phyloP scores from a whole-genome alignment of 352 stramenopile genomes.

The Lagenidium giganteum region DNA sequence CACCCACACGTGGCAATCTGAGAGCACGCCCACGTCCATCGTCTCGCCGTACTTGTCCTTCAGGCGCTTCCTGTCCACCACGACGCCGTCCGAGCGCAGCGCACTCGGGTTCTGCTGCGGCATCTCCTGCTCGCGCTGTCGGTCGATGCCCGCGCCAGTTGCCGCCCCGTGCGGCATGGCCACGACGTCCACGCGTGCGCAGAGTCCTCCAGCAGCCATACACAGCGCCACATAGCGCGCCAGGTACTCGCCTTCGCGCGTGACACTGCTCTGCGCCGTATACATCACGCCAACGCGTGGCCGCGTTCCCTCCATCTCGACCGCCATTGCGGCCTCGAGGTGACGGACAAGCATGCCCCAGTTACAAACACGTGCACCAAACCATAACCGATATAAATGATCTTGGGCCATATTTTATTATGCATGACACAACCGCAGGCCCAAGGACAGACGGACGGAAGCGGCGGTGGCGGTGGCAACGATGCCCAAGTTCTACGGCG shows the following conservation, averaged over 20 bases:
- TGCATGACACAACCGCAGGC: no score
- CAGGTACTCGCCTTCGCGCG: conserved; percentile 49
- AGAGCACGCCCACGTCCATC: conserved; percentile 25
- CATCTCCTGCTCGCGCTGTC: background rate
- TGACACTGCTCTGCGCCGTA: conserved; percentile 34
- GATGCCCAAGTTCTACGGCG: conserved; percentile 85
- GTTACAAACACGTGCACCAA: no score
- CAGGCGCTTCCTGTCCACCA: conserved; percentile 27
- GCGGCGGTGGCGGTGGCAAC: background rate
- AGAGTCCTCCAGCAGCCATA: conserved; percentile 40
- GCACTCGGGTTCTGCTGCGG: conserved; percentile 10
- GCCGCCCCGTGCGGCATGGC: conserved; percentile 7
- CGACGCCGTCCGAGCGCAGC: conserved; percentile 39
- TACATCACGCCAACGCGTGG: conserved; percentile 54
- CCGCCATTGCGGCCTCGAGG: no score
- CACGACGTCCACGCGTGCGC: conserved; percentile 40
- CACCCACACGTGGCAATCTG: conserved; percentile 55
- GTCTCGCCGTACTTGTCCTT: conserved; percentile 33
- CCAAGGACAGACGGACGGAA: no score
- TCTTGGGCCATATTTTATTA: no score
- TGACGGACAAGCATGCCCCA: no score
- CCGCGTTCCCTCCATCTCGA: no score
- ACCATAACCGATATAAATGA: no score
- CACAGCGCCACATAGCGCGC: conserved; percentile 61
- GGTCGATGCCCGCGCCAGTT: background rate